Percentiles rank a stretch among this genome's conserved stretches.
Evolutionary conservation across 2,329 filamentous ascomycete species (phyloP).

Genomic region (Penicillium sp.): DNA sequence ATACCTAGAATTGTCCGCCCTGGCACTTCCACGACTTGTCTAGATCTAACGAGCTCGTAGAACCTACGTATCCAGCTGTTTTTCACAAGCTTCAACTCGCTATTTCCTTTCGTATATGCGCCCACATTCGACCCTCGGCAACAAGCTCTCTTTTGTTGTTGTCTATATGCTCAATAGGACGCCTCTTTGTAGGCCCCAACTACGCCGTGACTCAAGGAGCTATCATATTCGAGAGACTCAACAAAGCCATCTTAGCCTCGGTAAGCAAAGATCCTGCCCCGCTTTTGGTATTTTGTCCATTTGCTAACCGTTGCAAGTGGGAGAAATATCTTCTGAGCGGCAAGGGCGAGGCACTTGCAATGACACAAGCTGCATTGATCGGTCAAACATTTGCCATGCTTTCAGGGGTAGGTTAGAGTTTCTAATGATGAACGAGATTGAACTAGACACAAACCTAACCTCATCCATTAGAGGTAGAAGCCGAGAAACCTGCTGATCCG

Average conservation of each 20-base stretch:
- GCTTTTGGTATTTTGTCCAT: not conserved
- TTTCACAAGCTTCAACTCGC: slow-evolving; percentile 25
- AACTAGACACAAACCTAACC: not conserved
- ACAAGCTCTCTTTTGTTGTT: slow-evolving; percentile 27
- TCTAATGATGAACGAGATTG: not conserved
- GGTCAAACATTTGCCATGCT: slow-evolving; percentile 35
- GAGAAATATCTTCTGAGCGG: slow-evolving; percentile 27
- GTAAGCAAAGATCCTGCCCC: slow-evolving; percentile 7
- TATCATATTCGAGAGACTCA: slow-evolving; percentile 29
- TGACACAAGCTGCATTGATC: slow-evolving; percentile 33
- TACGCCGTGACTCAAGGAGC: slow-evolving; percentile 20
- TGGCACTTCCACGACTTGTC: not conserved
- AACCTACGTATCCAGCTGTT: slow-evolving; percentile 29
- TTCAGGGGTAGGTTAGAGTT: slow-evolving; percentile 18
- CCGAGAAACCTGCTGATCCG: slow-evolving; percentile 29
- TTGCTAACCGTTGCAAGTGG: slow-evolving; percentile 16
- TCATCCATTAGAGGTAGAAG: slow-evolving; percentile 6
- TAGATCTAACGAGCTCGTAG: slow-evolving; percentile 7
- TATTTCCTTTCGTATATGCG: slow-evolving; percentile 28
- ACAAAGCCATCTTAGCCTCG: slow-evolving; percentile 29
- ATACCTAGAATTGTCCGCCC: not conserved
- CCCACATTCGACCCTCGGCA: slow-evolving; percentile 24
- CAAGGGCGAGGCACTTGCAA: slow-evolving; percentile 22
- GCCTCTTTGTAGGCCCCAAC: slow-evolving; percentile 27
- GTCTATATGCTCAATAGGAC: slow-evolving; percentile 29